Evolutionary conservation across 2,329 filamentous ascomycete genomes (phyloP), one percentile per base, ranked within the genome.

Genomic region (Colletotrichum simmondsii): DNA sequence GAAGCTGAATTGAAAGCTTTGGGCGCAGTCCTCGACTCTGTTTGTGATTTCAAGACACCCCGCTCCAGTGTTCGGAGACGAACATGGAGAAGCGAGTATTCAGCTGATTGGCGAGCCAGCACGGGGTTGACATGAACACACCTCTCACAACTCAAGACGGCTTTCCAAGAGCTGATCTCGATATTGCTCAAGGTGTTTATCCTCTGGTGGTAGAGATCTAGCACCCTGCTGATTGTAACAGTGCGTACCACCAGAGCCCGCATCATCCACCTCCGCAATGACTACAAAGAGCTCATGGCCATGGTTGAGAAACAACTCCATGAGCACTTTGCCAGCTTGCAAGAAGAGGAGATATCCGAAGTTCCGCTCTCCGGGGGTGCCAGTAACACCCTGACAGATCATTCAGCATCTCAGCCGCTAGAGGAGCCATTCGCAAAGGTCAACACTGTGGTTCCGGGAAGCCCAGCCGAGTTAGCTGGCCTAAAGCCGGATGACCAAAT

Each of bases 111-210:
- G 32, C 37, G 14, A n/a, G 12, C 35, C 78, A 98, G 95, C 96
- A 98, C 86, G 92, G 93, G 57, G 96, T 98, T 65, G 92, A 93
- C 78, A 99, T 99, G 97, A 92, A 93, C 78, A 98, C 97, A 8
- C 88, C 91, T 71, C 90, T 99, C 52, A 91, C 95, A 28, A 98
- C 96, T 16, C 90, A 92, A 74, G 97, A 98, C 83, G 97, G 97
- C 60, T 99, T 94, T 81, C 97, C 97, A 37, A 91, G 97, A 80
- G 92, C 94, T 78, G 97, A 99, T 83, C 92, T 99, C 75, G 97
- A 99, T 81, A 93, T 99, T 75, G 93, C 97, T 30, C 96, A 98
- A 84, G 97, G 95, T 97, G 91, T 76, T 19, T 35, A 64, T 64
- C 11, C 46, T 10, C 12, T 35, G 7, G 28, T 22, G 11, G 24